Base-by-base conservation (phyloP, 495 filamentous ascomycete genomes). In the Symbiotaphrina buchneri region DNA sequence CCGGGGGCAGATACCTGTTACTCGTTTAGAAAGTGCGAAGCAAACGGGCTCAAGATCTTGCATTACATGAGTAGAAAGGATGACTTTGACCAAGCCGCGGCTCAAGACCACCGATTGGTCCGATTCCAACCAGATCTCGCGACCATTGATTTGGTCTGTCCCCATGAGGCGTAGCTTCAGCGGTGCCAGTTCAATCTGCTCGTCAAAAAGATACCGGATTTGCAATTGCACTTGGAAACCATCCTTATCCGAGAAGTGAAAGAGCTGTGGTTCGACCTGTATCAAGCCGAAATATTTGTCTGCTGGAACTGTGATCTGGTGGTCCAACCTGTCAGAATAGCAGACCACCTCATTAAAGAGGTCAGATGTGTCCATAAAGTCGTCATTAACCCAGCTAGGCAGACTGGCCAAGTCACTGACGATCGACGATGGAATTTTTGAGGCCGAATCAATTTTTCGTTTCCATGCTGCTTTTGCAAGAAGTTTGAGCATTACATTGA, bases 141-240 rank as follows among this genome's bases (percentile, higher is more conserved):
- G 61, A 31, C 37, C 46, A 18, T 58, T 56, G 14, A 57, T 64
- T 16, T 53, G 47, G 6, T 43, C 40, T 2, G 52, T 34, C 33
- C 49, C 60, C 32, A 60, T 56, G 5, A 93, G 55, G 22, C 69
- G 69, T 16, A 90, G 49, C 28, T 63, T 74, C 23, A 77, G 57
- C 21, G 64, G 55, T 14, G 77, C 56, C 7, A 85, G 55, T 23
- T 66, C 54, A 31, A 94, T 59, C 4, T 69, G 56, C 24, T 79
- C 78, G 4, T 64, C 63, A 2, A 93, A 51, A 1, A 92, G 48
- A 47, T 79, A 84, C 21, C 64, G 56, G 29, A 94, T 53, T 21
- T 60, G 61, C 6, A 97, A 42, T 21, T 60, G 57, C 21, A 93
- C 46, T 21, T 74, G 64, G 39, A 91, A 85, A 16, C 81, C 73